phyloP scores from a whole-genome alignment of 2,329 filamentous ascomycete species.

The Cadophora sp. region DNA sequence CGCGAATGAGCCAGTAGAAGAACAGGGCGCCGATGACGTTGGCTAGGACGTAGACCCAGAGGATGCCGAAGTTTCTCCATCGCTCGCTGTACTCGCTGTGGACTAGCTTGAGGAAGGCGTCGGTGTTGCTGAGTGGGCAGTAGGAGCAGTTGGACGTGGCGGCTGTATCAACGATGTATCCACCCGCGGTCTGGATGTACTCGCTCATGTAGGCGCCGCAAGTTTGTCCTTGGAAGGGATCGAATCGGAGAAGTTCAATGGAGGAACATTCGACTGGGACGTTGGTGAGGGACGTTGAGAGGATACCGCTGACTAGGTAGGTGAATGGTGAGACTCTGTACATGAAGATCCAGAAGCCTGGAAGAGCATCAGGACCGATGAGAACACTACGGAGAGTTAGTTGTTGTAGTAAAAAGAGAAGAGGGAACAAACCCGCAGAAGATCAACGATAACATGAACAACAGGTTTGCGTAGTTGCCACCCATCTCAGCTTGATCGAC shows the following conservation, averaged over 20 bases:
- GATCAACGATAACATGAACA: slow-evolving; percentile 75
- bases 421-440: slow-evolving; percentile 60
- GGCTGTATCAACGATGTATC: slow-evolving; percentile 12
- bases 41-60: slow-evolving; percentile 23
- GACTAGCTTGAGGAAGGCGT: slow-evolving; percentile 15
- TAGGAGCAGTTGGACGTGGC: slow-evolving; percentile 15
- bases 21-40: slow-evolving; percentile 18
- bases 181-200: slow-evolving; percentile 18
- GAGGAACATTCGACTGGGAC: slow-evolving; percentile 67
- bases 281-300: slow-evolving; percentile 73
- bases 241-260: slow-evolving; percentile 25
- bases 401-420: neutral
- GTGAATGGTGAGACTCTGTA: slow-evolving; percentile 83
- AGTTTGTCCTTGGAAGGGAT: slow-evolving; percentile 11
- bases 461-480: slow-evolving; percentile 76
- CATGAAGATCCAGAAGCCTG: slow-evolving; percentile 84
- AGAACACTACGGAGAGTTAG: slow-evolving; percentile 60
- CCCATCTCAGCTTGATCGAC: slow-evolving; percentile 79
- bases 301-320: slow-evolving; percentile 77
- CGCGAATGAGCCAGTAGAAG: slow-evolving; percentile 24
- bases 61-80: slow-evolving; percentile 25
- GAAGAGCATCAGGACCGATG: slow-evolving; percentile 65
- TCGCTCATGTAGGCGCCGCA: slow-evolving; percentile 19
- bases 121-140: slow-evolving; percentile 24
- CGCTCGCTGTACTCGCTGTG: slow-evolving; percentile 7